Evolutionary conservation across 495 filamentous ascomycete genomes (phyloP), one percentile per base, ranked within the genome.

Genomic region (Xylaria acuta): DNA sequence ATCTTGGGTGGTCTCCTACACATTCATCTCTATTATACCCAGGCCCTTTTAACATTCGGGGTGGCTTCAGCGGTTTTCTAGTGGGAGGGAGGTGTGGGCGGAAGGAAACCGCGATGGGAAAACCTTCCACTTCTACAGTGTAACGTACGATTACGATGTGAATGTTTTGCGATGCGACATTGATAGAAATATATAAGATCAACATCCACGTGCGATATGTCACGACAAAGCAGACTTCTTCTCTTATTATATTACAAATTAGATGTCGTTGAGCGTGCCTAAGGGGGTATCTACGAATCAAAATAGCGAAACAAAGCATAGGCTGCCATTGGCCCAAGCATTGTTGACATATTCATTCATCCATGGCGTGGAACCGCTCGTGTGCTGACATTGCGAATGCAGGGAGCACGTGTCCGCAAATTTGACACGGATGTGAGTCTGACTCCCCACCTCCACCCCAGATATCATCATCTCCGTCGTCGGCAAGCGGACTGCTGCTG

Each of bases 311-410:
- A 18, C 41, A 5, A 27, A 38, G 20, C 40, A 51, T 25, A 34
- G 12, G 22, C 18, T 27, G 0, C 12, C 12, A 36, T 64, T n/a
- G 20, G 40, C 2, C 7, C 27, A 20, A 36, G 1, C 32, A 6
- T 30, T 6, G 16, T 54, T 8, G 1, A 20, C 27, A 60, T n/a
- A 40, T 20, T 79, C 51, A 81, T 32, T 83, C 77, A 14, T 76
- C 82, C 65, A 86, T 71, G 34, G 74, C 75, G 82, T 97, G 94
- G 75, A 90, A 97, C 64, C 91, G 83, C 72, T 86, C 81, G 80
- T 97, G 94, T 4, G 93, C 93, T 25, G 84, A 73, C 76, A 90
- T 86, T 8, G 93, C 94, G 81, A 95, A 96, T 16, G 82, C 72
- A 0, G 93, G 93, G 68, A 96, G 90, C 6, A 80, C 73, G 20